Evolutionary conservation across 129 eudicot species (phyloP).

Genomic region (Erigeron canadensis): DNA sequence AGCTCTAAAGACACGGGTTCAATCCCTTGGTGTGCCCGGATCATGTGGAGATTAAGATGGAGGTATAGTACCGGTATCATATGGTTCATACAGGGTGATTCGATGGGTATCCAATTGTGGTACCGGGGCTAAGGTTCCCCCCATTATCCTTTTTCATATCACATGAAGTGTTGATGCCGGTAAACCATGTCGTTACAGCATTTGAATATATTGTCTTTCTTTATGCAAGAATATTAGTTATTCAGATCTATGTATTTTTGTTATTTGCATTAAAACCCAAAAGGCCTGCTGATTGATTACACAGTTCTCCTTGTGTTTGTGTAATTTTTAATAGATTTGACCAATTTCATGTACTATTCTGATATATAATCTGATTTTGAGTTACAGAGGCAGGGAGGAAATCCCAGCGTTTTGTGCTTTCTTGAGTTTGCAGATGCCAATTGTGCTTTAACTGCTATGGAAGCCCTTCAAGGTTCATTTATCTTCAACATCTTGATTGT

Average conservation of each 20-base stretch:
- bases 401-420: constrained; percentile 77
- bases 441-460: constrained; percentile 79
- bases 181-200: background rate
- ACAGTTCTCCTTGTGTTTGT: background rate
- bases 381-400: constrained; percentile 68
- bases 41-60: no score
- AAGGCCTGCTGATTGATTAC: background rate
- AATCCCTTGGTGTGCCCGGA: no score
- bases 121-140: no score
- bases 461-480: constrained; percentile 72
- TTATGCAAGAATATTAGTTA: background rate
- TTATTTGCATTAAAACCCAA: background rate
- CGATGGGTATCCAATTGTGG: no score
- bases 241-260: background rate
- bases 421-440: constrained; percentile 73
- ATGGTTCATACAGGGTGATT: no score
- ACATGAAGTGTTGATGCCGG: background rate
- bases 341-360: background rate
- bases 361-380: constrained; percentile 19
- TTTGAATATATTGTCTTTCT: background rate
- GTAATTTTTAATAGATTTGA: constrained; percentile 10
- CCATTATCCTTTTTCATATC: no score
- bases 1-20: no score
- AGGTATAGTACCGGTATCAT: no score
- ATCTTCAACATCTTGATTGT: background rate